Base-by-base conservation (phyloP, 805 yeast species). In the Metschnikowia colocasiae region DNA sequence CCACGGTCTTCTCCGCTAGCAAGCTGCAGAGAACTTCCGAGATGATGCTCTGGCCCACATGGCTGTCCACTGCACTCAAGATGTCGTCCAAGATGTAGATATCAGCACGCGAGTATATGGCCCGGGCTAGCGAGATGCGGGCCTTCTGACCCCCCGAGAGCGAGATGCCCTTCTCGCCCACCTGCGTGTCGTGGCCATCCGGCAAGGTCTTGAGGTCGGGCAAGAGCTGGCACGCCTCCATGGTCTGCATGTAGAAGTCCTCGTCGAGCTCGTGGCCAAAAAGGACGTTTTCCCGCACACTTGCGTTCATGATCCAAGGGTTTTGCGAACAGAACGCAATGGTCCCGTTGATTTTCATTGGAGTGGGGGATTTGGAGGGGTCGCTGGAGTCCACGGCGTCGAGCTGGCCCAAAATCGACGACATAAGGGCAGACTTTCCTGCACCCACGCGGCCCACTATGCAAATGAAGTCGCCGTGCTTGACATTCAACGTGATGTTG, bases 71-170 rank as follows among this genome's bases (percentile, higher is more conserved):
- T 22, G 75, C 75, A 40, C 74, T 67, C 45, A 71, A 59, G n/a
- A 70, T 56, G 50, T 70, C 75, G 46, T 71, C 75, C 16, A 71
- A 55, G n/a, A 71, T 51, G 49, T 67, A 68, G 23, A 69, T 58
- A 32, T 68, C 74, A 4, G 74, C 71, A 39, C 71, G 62, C 3
- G 73, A 55, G 48, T 71, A 71, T 4, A 71, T 74, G 6, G 74
- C 74, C 51, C 75, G 59, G 2, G 75, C 75, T 38, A 71, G 58
- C 6, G 74, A 62, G 30, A 71, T 58, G 29, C 75, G 59, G 3
- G 75, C 75, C 50, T 70, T 71, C 51, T 71, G 75, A 25, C 75
- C 75, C 4, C 75, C 75, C 44, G 71, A 64, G 22, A 71, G 55
- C 2, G 75, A 67, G 33, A 70, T 68, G 30, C 75, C 75, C 52